These are phyloP conservation scores for Saitozyma podzolica DNA, from an alignment of 768 basidiomycete genomes.

Conservation along the genomic window DNA sequence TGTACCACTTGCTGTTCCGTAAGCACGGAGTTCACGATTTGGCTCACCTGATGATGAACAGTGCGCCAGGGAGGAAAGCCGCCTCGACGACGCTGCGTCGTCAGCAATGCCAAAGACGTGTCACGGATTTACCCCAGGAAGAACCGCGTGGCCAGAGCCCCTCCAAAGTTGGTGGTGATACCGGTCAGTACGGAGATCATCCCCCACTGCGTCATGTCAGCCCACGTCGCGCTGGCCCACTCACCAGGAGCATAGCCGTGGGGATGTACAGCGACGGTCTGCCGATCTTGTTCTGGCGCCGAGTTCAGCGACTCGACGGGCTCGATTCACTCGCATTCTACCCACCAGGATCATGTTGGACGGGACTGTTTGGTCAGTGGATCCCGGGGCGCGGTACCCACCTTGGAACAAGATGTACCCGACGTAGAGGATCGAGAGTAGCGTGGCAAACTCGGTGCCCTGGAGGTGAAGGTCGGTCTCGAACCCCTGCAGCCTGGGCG, in stretches of 20 bases:
- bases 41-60: slow-evolving; percentile 27
- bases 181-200: slow-evolving; percentile 56
- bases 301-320: background rate
- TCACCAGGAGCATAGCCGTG: slow-evolving; percentile 34
- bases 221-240: background rate
- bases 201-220: slow-evolving; percentile 33
- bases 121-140: slow-evolving; percentile 62
- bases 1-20: slow-evolving; percentile 72
- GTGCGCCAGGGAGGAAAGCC: slow-evolving; percentile 26
- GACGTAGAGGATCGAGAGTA: slow-evolving; percentile 48
- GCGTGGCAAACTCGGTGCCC: slow-evolving; percentile 37
- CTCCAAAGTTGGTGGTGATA: slow-evolving; percentile 57
- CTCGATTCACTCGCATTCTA: background rate
- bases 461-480: slow-evolving; percentile 45
- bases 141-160: slow-evolving; percentile 61
- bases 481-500: slow-evolving; percentile 39
- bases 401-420: slow-evolving; percentile 41
- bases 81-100: slow-evolving; percentile 20
- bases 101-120: too few relatives aligned
- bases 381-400: background rate
- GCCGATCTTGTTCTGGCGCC: slow-evolving; percentile 27
- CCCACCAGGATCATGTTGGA: slow-evolving; percentile 48
- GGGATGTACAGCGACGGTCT: slow-evolving; percentile 50
- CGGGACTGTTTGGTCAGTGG: slow-evolving; percentile 25
- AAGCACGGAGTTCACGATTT: slow-evolving; percentile 1